These are phyloP conservation scores for Pseudogymnoascus sp. DNA, from an alignment of 2,329 filamentous ascomycete genomes.

Conservation along the genomic window DNA sequence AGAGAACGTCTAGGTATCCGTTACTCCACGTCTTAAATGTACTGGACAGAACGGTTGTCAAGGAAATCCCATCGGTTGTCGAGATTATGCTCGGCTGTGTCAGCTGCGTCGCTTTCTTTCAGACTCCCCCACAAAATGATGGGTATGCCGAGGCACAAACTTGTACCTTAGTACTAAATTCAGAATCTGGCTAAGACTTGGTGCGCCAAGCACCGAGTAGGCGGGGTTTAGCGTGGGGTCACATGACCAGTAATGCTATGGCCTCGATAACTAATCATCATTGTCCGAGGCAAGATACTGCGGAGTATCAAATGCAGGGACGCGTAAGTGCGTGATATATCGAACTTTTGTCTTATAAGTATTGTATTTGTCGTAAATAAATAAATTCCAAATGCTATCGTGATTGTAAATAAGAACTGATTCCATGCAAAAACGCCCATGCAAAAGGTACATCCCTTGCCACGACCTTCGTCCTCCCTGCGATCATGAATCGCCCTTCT, in stretches of 20 bases:
- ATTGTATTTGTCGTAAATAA: background rate
- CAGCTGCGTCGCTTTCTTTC: background rate
- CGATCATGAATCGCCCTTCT: background rate
- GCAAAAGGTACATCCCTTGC: background rate
- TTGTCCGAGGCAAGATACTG: background rate
- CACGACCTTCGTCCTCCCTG: background rate
- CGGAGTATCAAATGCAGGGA: background rate
- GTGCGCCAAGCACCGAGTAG: background rate
- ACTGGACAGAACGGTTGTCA: background rate
- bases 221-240: conserved; percentile 1
- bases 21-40: background rate
- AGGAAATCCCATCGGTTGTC: conserved; percentile 3
- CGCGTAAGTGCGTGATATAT: background rate
- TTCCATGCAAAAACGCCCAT: background rate
- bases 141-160: background rate
- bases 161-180: background rate
- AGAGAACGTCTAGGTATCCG: background rate
- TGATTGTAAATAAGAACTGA: background rate
- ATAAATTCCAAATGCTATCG: background rate
- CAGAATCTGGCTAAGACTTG: background rate
- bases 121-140: background rate
- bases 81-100: background rate
- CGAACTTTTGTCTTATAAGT: background rate
- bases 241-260: conserved; percentile 31
- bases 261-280: conserved; percentile 29